Base-by-base conservation (phyloP, 805 yeast species). In the Citeromyces matritensis region DNA sequence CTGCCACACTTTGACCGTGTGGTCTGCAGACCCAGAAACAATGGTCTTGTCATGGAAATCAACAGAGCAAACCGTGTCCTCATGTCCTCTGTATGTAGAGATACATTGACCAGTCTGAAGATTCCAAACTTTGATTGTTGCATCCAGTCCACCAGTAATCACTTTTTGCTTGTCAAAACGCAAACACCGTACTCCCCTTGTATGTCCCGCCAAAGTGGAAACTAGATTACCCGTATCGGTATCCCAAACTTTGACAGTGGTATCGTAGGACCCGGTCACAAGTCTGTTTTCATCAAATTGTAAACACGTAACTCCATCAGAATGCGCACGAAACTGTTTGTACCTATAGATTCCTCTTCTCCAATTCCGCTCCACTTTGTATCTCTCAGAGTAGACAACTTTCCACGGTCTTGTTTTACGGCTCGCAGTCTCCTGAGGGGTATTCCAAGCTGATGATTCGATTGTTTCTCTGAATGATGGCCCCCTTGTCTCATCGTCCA, bases 61-160 rank as follows among this genome's bases (percentile, higher is more conserved):
- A 32, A 91, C 84, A 40, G 82, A 71, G 27, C 80, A 62, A 4
- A 91, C 94, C 31, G 83, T 74, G 45, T 80, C 91, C 31, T 74
- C 76, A 55, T 91, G 97, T 3, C 97, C 97, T 26, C 88, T 63
- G 53, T 91, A 85, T 0, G 97, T 86, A 6, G 95, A 80, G 14
- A 91, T 74, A 47, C 96, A 88, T 50, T 81, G 80, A 24, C 98
- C 98, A 0, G 94, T 84, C 40, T 79, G 77, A 54, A 84, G 84
- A 56, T 88, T 85, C 98, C 98, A 91, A 25, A 91, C 93, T 43
- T 86, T 77, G 38, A 91, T 84, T 0, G 95, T 84, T 30, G 77
- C 69, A 55, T 91, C 98, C 48, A 84, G 62, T 1, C 95, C 86
- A 9, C 95, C 96, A 1, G 95, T 82, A 28, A 91, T 83, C 27